Evolutionary conservation across 177 flowering plant genomes (phyloP).

Genomic region (Vitis hybrid): DNA sequence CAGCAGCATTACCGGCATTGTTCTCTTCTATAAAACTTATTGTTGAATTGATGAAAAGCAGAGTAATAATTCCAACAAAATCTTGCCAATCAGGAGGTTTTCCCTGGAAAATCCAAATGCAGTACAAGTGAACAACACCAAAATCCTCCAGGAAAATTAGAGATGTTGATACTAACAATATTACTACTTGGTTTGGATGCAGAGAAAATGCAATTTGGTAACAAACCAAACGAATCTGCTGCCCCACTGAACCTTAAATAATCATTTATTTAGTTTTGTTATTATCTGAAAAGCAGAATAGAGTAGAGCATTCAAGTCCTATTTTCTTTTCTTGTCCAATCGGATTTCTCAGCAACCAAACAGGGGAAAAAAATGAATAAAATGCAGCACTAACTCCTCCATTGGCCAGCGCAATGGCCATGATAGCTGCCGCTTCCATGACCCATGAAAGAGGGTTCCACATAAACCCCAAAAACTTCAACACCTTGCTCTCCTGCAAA

Average conservation of each 20-base stretch:
- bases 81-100: constrained; percentile 70
- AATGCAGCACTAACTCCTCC: constrained; percentile 43
- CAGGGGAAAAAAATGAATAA: background rate
- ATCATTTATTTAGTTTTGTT: background rate
- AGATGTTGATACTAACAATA: background rate
- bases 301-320: background rate
- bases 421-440: constrained; percentile 64
- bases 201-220: background rate
- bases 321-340: background rate
- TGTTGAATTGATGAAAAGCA: constrained; percentile 58
- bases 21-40: constrained; percentile 65
- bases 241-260: too few relatives aligned
- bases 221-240: background rate
- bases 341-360: background rate
- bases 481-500: constrained; percentile 48
- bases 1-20: constrained; percentile 67
- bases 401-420: constrained; percentile 62
- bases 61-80: constrained; percentile 49
- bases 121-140: background rate
- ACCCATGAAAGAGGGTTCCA: constrained; percentile 71
- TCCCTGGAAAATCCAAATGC: constrained; percentile 29
- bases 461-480: constrained; percentile 59
- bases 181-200: background rate
- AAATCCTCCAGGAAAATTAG: background rate
- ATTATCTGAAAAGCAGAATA: background rate